Evolutionary conservation across 1,284 basidiomycete genomes (phyloP), one percentile per base, ranked within the genome.

Genomic region (Xerocomus cyaneibrunnescens): DNA sequence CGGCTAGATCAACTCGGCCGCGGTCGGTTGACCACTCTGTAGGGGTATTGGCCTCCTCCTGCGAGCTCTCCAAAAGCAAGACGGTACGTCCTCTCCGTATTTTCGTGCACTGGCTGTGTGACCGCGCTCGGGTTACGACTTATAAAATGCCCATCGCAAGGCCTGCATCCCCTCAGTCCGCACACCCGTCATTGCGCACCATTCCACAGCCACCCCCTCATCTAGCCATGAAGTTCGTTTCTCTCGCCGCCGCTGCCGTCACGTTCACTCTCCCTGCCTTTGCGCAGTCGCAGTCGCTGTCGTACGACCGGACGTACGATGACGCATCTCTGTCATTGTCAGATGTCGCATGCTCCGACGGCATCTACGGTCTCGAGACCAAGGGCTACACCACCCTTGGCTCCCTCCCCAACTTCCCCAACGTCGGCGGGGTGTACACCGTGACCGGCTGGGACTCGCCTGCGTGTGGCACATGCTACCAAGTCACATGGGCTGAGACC

Each of bases 291-390:
- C 17, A 53, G 23, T 55, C 28, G 17, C 27, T 72, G 7, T 48
- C 62, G 6, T 71, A 71, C 34, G 72, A 74, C 54, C 53, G 21
- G 2, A 60, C 32, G 16, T 83, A 80, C 64, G 77, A 79, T 65
- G 54, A 71, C 14, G 27, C 59, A 6, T 55, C 55, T 9, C 49
- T 56, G 35, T 65, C 72, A 9, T 65, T 80, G 34, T 1, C 52
- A 45, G 62, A 45, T 27, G 70, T 79, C 49, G 72, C 79, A 5
- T 83, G 81, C 62, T 83, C 81, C 3, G 65, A 79, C 47, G 78
- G 77, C 7, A 5, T 22, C n/a, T 38, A 73, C 35, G 70, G 68
- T 16, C 73, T 83, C 48, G 28, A 72, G 34, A 72, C 68, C 50
- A 70, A 70, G 31, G 72, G 73, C 6, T 82, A 68, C 65, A 67